Conservation (phyloP, 805 yeast genomes). For the Saccharomyces kudriavzevii region DNA sequence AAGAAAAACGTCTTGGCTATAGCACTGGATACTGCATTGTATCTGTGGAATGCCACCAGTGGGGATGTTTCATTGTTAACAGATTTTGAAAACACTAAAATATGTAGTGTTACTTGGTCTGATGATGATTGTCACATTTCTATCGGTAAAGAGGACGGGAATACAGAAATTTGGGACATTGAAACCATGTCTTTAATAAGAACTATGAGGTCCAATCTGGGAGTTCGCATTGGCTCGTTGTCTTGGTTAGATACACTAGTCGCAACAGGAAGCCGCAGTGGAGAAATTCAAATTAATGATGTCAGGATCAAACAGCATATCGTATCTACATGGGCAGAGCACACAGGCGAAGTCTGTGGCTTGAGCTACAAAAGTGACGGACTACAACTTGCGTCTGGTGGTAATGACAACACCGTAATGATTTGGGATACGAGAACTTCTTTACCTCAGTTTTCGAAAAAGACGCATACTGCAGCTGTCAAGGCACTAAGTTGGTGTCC, state of each 20-base stretch:
- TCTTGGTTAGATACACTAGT: constrained; percentile 77
- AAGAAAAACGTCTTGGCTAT: constrained; percentile 72
- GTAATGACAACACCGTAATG: constrained; percentile 87
- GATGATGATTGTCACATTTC: constrained; percentile 82
- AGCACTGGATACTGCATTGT: constrained; percentile 75
- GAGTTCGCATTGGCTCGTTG: constrained; percentile 74
- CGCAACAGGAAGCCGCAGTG: constrained; percentile 82
- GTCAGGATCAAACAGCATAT: constrained; percentile 78
- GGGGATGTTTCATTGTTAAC: constrained; percentile 68
- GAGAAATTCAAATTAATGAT: constrained; percentile 80
- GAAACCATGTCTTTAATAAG: constrained; percentile 67
- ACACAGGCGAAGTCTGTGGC: constrained; percentile 89
- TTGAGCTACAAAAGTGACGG: constrained; percentile 81
- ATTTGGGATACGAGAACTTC: constrained; percentile 82
- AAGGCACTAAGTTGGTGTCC: constrained; percentile 96
- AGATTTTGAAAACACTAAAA: constrained; percentile 40
- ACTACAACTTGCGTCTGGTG: constrained; percentile 79
- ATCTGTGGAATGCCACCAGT: constrained; percentile 84
- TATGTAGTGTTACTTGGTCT: constrained; percentile 72
- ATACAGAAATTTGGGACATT: constrained; percentile 88
- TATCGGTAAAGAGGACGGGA: constrained; percentile 76
- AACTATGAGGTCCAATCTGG: constrained; percentile 60
- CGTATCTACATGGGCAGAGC: constrained; percentile 51
- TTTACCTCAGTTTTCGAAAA: constrained; percentile 64
- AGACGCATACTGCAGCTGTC: constrained; percentile 86